A percentile compares a stretch with the other conserved stretches of the same genome.
phyloP scores from a whole-genome alignment of 495 filamentous ascomycete species.

The Aspergillus diversus region DNA sequence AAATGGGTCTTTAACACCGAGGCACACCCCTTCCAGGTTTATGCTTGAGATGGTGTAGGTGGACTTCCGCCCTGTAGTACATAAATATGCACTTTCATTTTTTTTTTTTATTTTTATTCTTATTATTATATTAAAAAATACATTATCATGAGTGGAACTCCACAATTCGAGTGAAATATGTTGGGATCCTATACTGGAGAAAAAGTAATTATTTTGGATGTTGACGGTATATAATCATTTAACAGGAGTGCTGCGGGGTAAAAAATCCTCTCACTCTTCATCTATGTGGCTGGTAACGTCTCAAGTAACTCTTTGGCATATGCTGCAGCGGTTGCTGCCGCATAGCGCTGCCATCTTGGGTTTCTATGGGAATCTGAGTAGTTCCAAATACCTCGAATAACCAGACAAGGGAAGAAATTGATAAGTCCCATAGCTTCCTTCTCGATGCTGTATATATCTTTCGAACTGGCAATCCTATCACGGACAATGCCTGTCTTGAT shows the following conservation, averaged over 20 bases:
- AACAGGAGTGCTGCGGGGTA: no score
- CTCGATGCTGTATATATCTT: background rate
- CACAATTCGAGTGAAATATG: no score
- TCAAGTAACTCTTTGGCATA: background rate
- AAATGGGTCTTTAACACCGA: conserved; percentile 84
- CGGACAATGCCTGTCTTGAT: background rate
- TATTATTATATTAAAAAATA: no score
- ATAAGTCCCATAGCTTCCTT: background rate
- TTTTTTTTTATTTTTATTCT: no score
- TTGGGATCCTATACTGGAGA: no score
- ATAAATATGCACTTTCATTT: no score
- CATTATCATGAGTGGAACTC: no score
- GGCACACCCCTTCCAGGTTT: conserved; percentile 73
- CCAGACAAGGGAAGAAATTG: conserved; percentile 8
- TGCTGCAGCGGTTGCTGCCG: background rate
- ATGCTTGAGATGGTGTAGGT: background rate
- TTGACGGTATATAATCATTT: no score
- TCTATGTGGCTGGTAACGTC: background rate
- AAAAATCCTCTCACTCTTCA: no score
- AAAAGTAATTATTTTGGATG: no score
- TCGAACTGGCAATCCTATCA: background rate
- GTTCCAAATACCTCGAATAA: conserved; percentile 9
- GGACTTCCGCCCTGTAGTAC: no score
- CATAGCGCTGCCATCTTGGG: background rate
- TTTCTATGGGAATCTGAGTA: conserved; percentile 11